Percentiles rank a stretch among this genome's conserved stretches.
Conservation (phyloP, 2,329 filamentous ascomycete species). For the Fusarium torreyae region DNA sequence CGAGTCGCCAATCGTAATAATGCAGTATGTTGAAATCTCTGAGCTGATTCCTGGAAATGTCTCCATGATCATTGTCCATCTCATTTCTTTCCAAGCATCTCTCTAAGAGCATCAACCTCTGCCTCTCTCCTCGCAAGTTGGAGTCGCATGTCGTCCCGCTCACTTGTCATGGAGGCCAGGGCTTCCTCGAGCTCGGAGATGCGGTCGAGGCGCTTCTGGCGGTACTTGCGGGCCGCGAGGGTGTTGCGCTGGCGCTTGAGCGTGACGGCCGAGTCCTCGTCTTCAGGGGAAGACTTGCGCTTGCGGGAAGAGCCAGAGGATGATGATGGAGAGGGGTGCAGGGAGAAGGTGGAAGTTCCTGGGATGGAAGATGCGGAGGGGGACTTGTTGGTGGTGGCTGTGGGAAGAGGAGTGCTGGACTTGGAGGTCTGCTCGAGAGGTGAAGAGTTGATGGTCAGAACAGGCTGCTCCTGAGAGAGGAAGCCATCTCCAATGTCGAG, state of each 20-base stretch:
- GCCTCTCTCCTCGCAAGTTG: conserved; percentile 76
- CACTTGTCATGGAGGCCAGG: conserved; percentile 70
- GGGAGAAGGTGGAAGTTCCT: conserved; percentile 45
- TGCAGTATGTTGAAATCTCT: not conserved
- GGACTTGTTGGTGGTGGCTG: conserved; percentile 34
- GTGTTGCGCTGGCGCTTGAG: conserved; percentile 78
- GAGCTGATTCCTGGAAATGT: not conserved
- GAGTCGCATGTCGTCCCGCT: conserved; percentile 75
- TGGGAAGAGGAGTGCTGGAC: conserved; percentile 24
- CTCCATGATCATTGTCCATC: not conserved
- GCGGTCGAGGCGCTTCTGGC: conserved; percentile 78
- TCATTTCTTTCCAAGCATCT: conserved; percentile 59
- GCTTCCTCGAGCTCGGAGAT: conserved; percentile 73
- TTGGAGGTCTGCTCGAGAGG: conserved; percentile 26
- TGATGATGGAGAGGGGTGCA: conserved; percentile 39
- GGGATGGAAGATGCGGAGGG: conserved; percentile 42
- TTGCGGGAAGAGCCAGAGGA: conserved; percentile 42
- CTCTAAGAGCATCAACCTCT: conserved; percentile 73
- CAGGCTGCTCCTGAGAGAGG: conserved; percentile 35
- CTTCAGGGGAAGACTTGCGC: conserved; percentile 46
- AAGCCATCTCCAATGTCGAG: conserved; percentile 41
- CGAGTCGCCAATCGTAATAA: conserved; percentile 10
- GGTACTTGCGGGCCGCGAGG: conserved; percentile 79
- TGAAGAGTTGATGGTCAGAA: conserved; percentile 31
- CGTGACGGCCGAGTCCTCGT: conserved; percentile 48